Base-by-base conservation (phyloP, 148 eudicot genomes). In the Oxyria digyna region DNA sequence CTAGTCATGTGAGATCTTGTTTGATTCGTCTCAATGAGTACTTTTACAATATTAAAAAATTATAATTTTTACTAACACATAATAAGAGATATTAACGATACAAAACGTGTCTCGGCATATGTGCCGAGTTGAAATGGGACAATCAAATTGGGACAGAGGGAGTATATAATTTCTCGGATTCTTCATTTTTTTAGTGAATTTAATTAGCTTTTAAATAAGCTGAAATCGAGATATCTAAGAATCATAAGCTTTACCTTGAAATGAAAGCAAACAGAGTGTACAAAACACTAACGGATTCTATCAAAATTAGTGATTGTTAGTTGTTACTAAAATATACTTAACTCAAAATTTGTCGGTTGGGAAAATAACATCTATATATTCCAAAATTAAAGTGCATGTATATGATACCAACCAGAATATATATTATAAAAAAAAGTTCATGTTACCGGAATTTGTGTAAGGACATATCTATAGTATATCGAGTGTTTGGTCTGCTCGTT, bases 401-500 rank as follows among this genome's bases (percentile, higher is more conserved):
- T 52, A 52, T 49, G 55, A 18, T 20, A 49, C 26, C 8, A 49
- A 49, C 26, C 26, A 10, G 12, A 12, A 24, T 7, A 24, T 23
- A 10, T 13, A 24, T 24, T 55, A 10, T 24, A 26, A 10, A 23
- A 46, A 18, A 52, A 24, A 55, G 17, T 55, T 55, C 62, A 20
- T 55, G 32, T 11, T 55, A 55, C 62, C 62, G 37, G 64, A 59
- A 59, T 59, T 59, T 59, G 14, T 35, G 37, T 29, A 59, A 27
- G 20, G 37, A 59, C 4, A 29, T 59, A 13, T 59, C 9, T 59
- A 27, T 59, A 59, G 37, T 27, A 59, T 59, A 27, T 13, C 64
- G 64, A 59, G 64, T 27, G 20, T 59, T 59, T 59, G 64, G 64
- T 59, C 64, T 29, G 20, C 37, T 59, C 37, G 64, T 59, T 59